Base-by-base conservation (phyloP, 805 yeast species). In the Ogataea ganodermae region DNA sequence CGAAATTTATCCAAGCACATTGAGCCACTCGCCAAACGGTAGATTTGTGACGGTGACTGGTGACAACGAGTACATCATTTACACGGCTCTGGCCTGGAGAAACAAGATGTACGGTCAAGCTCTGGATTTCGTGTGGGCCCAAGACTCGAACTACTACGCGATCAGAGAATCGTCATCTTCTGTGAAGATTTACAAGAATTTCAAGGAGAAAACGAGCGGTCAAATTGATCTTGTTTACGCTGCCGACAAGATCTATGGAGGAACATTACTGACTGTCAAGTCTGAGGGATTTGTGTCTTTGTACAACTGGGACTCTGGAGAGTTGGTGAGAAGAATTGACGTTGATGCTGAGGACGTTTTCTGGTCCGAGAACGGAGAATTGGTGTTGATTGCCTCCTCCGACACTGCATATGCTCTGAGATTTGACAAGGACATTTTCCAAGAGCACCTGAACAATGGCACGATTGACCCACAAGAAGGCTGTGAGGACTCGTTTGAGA, bases 61-160 rank as follows among this genome's bases (percentile, higher is more conserved):
- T 63, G 99, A 94, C 70, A 97, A 97, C 50, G 99, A 94, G 70
- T 92, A 89, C 67, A 89, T 92, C 59, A 85, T 94, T 45, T 94
- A 92, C 71, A 91, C 98, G 2, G 92, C 99, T 1, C 78, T 94
- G 60, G 98, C 98, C 1, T 94, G 99, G 99, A 83, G 99, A 73
- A 90, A 92, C 62, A 94, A 90, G 72, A 77, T 90, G 42, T 94
- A 87, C 68, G 98, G 98, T 53, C 78, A 80, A 48, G 97, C 96
- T 17, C 71, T 82, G 46, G 97, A 90, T 62, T 89, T 95, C 66
- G 96, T 82, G 35, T 94, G 99, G 99, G 90, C 95, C 51, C 83
- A 86, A 44, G 97, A 92, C 68, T 82, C 96, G 2, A 88, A 86
- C 62, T 76, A 83, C 53, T 94, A 80, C 69, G 99, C 97, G 31